Conservation (phyloP, 2,329 filamentous ascomycete species). For the Aspergillus aculeatus region DNA sequence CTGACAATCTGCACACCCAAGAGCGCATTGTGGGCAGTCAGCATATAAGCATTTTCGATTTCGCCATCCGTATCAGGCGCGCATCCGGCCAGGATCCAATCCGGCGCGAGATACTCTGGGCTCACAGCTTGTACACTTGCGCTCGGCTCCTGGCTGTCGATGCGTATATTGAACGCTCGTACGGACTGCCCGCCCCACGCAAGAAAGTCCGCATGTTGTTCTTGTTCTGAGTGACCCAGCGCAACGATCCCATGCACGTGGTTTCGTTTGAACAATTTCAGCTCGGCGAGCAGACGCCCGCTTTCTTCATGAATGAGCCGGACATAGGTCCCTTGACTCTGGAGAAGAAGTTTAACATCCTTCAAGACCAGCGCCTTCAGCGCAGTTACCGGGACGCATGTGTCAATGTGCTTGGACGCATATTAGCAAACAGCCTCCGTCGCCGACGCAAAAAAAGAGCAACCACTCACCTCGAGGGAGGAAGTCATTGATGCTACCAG, state of each 20-base stretch:
- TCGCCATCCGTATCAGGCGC: conserved; percentile 24
- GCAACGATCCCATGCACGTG: conserved; percentile 41
- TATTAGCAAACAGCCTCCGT: conserved; percentile 22
- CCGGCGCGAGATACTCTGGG: conserved; percentile 54
- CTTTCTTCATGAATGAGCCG: conserved; percentile 34
- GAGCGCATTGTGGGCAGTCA: conserved; percentile 87
- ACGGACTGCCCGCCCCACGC: conserved; percentile 70
- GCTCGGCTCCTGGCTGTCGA: conserved; percentile 18
- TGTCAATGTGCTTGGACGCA: conserved; percentile 37
- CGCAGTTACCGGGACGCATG: conserved; percentile 45
- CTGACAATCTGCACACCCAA: conserved; percentile 48
- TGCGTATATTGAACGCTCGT: conserved; percentile 36
- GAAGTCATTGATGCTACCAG: conserved; percentile 25
- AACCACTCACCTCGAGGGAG: conserved; percentile 32
- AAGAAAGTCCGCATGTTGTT: conserved; percentile 40
- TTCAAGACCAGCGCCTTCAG: conserved; percentile 33
- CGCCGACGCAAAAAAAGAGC: background rate
- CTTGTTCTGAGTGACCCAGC: conserved; percentile 21
- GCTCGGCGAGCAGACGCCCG: conserved; percentile 28
- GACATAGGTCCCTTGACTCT: conserved; percentile 41
- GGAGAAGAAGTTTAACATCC: conserved; percentile 32
- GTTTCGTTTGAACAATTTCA: conserved; percentile 37
- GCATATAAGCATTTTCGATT: conserved; percentile 54
- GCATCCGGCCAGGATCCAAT: conserved; percentile 76
- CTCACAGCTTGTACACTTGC: conserved; percentile 30